These are phyloP conservation scores for Nakazawaea holstii DNA, from an alignment of 805 yeast species.

Conservation along the genomic window DNA sequence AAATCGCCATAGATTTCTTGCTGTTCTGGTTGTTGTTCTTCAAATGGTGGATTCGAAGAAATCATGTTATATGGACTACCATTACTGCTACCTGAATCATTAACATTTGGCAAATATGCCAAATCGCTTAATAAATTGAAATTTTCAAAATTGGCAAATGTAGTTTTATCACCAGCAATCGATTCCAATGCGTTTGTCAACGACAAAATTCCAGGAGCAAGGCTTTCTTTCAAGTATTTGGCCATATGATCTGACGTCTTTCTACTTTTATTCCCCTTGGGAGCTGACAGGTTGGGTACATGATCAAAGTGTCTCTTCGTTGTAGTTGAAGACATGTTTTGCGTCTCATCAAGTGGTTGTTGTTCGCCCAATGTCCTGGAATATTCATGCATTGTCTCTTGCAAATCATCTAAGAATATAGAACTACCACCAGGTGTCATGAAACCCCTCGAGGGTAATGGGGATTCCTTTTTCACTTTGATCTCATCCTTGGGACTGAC, in stretches of 20 bases:
- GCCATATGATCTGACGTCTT: background rate
- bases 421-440: background rate
- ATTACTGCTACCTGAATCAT: background rate
- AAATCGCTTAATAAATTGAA: background rate
- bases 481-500: background rate
- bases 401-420: background rate
- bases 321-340: background rate
- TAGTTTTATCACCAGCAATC: slow-evolving; percentile 2
- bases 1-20: background rate
- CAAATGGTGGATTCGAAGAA: background rate
- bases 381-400: background rate
- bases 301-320: no score
- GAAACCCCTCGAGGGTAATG: background rate
- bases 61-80: background rate
- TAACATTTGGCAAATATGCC: background rate
- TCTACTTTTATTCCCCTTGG: background rate
- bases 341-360: background rate
- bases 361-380: background rate
- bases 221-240: background rate
- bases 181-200: slow-evolving; percentile 7
- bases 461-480: background rate
- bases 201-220: slow-evolving; percentile 6
- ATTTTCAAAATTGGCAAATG: slow-evolving; percentile 1
- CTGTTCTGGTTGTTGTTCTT: no score
- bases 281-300: background rate